These are phyloP conservation scores for Apiotrichum porosum DNA, from an alignment of 1,284 basidiomycete genomes.

Conservation along the genomic window DNA sequence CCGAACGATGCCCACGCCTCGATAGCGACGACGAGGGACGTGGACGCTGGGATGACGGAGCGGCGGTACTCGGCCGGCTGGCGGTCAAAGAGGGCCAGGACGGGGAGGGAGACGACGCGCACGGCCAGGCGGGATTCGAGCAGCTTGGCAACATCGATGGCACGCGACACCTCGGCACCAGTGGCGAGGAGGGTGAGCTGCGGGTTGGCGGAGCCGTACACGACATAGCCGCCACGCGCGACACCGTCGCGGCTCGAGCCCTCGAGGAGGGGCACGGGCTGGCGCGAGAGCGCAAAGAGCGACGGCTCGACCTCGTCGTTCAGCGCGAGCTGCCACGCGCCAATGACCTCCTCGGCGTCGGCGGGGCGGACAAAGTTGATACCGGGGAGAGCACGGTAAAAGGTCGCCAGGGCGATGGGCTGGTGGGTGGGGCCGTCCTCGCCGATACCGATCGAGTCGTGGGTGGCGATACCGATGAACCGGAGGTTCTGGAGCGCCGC, in stretches of 20 bases:
- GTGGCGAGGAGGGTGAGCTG: conserved; percentile 22
- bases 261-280: conserved; percentile 20
- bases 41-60: conserved; percentile 10
- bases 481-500: conserved; percentile 24
- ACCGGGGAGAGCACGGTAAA: conserved; percentile 24
- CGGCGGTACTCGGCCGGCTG: conserved; percentile 20
- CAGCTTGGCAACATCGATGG: conserved; percentile 18
- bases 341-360: conserved; percentile 31
- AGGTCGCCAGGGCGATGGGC: conserved; percentile 21
- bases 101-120: conserved; percentile 27
- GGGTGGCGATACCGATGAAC: conserved; percentile 25
- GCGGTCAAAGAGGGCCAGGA: conserved; percentile 17
- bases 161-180: conserved; percentile 24
- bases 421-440: conserved; percentile 32
- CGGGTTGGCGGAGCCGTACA: conserved; percentile 7
- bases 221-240: conserved; percentile 19
- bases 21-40: conserved; percentile 19
- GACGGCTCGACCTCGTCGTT: conserved; percentile 11
- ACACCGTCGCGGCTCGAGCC: conserved; percentile 17
- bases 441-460: conserved; percentile 28
- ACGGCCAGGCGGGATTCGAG: conserved; percentile 8
- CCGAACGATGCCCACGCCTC: no score
- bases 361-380: conserved; percentile 25
- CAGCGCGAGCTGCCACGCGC: conserved; percentile 19
- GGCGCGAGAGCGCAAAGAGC: conserved; percentile 17